Conservation (phyloP, 768 basidiomycete species). For the Boletus eberwhitei region DNA sequence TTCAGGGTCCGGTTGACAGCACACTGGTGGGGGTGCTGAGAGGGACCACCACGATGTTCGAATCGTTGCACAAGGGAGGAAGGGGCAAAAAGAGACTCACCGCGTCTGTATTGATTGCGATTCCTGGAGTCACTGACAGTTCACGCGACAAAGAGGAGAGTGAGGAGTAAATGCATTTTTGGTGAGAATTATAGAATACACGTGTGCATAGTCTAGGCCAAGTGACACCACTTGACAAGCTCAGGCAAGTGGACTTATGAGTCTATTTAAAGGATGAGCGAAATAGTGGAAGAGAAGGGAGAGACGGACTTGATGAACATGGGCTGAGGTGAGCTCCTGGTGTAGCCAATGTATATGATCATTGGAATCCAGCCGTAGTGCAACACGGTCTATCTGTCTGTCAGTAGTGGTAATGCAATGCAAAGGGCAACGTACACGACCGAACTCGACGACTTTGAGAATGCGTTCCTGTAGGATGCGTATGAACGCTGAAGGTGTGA, state of each 20-base stretch:
- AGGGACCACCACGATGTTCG: conserved; percentile 64
- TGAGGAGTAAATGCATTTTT: conserved; percentile 12
- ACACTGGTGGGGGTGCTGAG: not conserved
- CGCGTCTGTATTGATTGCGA: not conserved
- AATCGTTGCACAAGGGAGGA: conserved; percentile 42
- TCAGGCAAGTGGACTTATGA: conserved; percentile 92
- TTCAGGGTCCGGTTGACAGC: conserved; percentile 23
- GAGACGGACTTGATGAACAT: conserved; percentile 89
- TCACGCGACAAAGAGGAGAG: not conserved
- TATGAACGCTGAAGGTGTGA: not conserved
- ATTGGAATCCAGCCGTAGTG: conserved; percentile 97
- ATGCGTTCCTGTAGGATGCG: conserved; percentile 59
- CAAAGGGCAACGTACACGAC: conserved; percentile 59
- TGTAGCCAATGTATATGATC: conserved; percentile 95
- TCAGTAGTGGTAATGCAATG: not conserved
- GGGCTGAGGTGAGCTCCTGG: conserved; percentile 88
- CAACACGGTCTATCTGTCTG: conserved; percentile 62
- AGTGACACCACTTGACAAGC: not conserved
- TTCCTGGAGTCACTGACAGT: not conserved
- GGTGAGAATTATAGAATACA: conserved; percentile 29
- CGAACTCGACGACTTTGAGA: conserved; percentile 73
- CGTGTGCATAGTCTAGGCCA: conserved; percentile 13
- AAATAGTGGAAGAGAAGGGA: not conserved
- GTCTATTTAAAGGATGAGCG: conserved; percentile 42
- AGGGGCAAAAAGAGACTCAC: conserved; percentile 29